Evolutionary conservation across 352 stramenopile species (phyloP).

Genomic region (Phytophthora megakarya): DNA sequence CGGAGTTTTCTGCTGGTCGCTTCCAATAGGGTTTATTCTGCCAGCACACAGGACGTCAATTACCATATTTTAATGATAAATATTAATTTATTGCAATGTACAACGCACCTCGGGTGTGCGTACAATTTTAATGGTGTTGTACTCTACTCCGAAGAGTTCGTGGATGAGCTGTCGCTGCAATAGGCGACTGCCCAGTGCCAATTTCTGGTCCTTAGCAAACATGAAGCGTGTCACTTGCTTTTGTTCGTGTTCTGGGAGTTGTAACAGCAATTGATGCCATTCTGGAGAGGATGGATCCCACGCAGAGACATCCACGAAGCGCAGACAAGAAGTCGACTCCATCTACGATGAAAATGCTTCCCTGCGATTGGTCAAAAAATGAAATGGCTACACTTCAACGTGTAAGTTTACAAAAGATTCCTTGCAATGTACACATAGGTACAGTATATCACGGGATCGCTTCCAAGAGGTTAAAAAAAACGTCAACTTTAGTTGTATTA

Average conservation of each 20-base stretch:
- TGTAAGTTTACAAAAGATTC: too few relatives aligned
- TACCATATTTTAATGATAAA: neutral
- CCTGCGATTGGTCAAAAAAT: neutral
- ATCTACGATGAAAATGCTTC: neutral
- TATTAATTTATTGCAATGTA: neutral
- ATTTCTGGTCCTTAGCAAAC: constrained; percentile 70
- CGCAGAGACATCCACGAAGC: constrained; percentile 49
- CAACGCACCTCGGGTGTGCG: constrained; percentile 62
- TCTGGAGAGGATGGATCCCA: constrained; percentile 44
- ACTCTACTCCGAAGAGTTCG: constrained; percentile 40
- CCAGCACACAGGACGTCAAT: neutral
- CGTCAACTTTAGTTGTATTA: too few relatives aligned
- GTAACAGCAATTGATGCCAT: constrained; percentile 42
- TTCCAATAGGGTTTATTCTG: constrained; percentile 75
- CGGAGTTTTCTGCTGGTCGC: neutral
- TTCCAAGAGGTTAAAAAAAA: too few relatives aligned
- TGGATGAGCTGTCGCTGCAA: constrained; percentile 60
- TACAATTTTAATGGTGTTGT: constrained; percentile 46
- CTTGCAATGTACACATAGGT: too few relatives aligned
- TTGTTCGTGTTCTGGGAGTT: constrained; percentile 48
- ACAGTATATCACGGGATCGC: too few relatives aligned
- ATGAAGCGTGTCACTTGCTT: constrained; percentile 59
- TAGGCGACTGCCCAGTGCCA: constrained; percentile 70
- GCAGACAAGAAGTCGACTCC: too few relatives aligned
- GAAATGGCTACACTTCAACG: constrained; percentile 11